Evolutionary conservation across 768 basidiomycete species (phyloP), one percentile per base, ranked within the genome.

Genomic region (Inosperma sp.): DNA sequence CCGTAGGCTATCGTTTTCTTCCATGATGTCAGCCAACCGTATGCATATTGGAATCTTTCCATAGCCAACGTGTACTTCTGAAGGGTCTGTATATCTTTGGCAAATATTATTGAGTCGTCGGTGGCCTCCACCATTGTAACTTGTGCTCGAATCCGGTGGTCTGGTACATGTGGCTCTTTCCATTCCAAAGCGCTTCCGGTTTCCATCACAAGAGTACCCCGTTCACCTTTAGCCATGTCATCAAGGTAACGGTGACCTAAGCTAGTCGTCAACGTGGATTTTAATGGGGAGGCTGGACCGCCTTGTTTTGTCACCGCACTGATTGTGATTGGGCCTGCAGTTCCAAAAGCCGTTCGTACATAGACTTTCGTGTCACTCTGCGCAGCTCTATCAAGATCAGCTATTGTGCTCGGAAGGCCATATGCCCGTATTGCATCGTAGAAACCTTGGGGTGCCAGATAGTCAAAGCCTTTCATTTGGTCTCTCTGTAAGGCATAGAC

Each of bases 341-440:
- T 35, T 0, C 67, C 65, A 54, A 65, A 65, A 0, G 60, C 63
- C 2, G 68, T 69, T 17, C 54, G 41, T 13, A 67, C 51, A 2
- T 17, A 39, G 22, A 48, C 63, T 3, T 31, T 27, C 2, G 53
- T 51, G 12, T 66, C 17, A 1, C 21, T 17, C 35, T 68, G 68
- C 1, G 66, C 53, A 7, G 66, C 52, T 0, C 23, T 10, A 33
- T 69, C 64, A 5, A 69, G 54, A 13, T 63, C 59, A 27, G 54
- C 53, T 16, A 69, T 64, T 0, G 59, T 29, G 1, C 7, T 1
- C 0, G 66, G 65, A 1, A 68, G 55, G 9, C 61, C 58, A 43
- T 68, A 68, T 0, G 66, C 64, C 0, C 13, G 17, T 2, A 69
- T 33, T 3, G 66, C 65, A 51, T 69, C 65, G 40, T 69, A 67